Evolutionary conservation across 768 basidiomycete genomes (phyloP), one percentile per base, ranked within the genome.

Genomic region (Bullera alba): DNA sequence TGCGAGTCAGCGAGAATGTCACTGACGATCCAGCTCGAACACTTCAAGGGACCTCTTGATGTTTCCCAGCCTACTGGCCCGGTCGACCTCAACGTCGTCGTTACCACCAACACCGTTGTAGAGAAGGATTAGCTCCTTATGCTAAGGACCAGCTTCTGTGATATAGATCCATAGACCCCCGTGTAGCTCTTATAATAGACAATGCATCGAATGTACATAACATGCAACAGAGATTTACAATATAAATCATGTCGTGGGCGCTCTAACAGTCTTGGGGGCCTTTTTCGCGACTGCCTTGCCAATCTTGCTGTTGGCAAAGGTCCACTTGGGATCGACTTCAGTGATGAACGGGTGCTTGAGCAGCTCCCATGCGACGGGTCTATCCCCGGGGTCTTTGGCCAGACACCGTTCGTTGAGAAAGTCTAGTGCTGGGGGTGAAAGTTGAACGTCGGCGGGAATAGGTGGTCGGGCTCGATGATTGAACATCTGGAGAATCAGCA

Each of bases 391-490:
- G 65, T 91, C 83, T 55, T 86, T 88, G 52, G 87, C 85, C 67
- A 97, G 90, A 73, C 95, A 96, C 65, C 82, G 83, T 45, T 77
- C 77, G 53, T 69, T 67, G 60, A 93, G 79, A 73, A 99, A 95
- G 67, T 93, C 86, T 55, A 85, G 79, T 8, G 86, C 92, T 42
- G 83, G 77, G 22, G 79, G 75, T 17, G 86, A 83, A 44, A 97
- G 74, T 2, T 79, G 74, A 42, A 96, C 81, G 48, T 87, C 86
- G 16, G 83, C 79, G 2, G 93, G 95, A 4, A 99, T 80, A 3
- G 93, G 92, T 7, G 95, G 95, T 23, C 85, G 83, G 56, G 82
- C 79, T 60, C 86, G 83, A 49, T 84, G 83, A 61, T 86, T 83
- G 58, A 87, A 92, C 32, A 95, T 78, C 90, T 93, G 60, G 3